Conservation (phyloP, 257 asterid genomes). For the Solanum paucissectum region DNA sequence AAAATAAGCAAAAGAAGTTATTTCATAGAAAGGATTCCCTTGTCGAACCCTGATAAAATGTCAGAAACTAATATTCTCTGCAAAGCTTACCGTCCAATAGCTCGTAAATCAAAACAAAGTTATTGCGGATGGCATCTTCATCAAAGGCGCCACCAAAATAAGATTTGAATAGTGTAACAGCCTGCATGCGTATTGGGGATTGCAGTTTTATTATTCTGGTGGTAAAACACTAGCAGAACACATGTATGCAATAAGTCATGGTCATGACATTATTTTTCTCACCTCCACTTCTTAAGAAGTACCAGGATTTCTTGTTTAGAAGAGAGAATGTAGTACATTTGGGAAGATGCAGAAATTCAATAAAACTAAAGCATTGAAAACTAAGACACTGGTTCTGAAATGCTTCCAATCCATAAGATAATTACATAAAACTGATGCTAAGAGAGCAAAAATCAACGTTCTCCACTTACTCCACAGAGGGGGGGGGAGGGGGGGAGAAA, state of each 20-base stretch:
- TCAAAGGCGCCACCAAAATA: conserved; percentile 98
- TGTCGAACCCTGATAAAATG: not conserved
- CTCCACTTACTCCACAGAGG: not conserved
- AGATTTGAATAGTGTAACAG: conserved; percentile 84
- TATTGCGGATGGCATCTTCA: conserved; percentile 98
- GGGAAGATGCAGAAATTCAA: not conserved
- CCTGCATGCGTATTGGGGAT: conserved; percentile 42
- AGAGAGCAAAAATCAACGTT: not conserved
- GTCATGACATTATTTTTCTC: not conserved
- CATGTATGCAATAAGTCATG: not conserved
- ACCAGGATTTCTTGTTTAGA: not conserved
- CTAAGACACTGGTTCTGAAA: not conserved
- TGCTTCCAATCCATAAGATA: not conserved
- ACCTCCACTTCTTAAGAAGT: not conserved
- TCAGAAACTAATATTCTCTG: not conserved
- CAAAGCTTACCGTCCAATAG: conserved; percentile 75
- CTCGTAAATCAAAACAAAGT: conserved; percentile 88
- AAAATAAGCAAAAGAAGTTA: not conserved
- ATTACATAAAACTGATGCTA: not conserved
- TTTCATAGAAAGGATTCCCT: not conserved
- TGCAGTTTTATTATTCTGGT: not conserved
- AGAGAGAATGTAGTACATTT: not conserved
- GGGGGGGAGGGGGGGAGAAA: not conserved
- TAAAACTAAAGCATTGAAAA: not conserved
- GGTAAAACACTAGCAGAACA: not conserved